phyloP scores from a whole-genome alignment of 495 filamentous ascomycete species.

The Ascobolus immersus region DNA sequence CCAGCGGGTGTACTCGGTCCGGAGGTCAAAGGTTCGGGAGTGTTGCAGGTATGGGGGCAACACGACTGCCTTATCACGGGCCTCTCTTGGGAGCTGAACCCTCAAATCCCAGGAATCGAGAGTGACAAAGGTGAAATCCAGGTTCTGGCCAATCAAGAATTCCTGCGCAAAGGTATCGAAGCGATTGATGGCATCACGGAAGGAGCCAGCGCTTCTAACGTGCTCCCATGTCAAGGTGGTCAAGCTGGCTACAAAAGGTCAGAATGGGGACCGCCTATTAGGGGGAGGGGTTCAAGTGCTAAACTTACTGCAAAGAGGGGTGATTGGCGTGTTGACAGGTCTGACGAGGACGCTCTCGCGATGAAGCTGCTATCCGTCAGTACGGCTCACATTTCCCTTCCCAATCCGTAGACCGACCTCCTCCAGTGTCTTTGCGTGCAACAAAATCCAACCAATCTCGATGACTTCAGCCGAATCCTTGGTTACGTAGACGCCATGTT shows the following conservation, averaged over 20 bases:
- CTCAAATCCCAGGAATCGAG: constrained; percentile 96
- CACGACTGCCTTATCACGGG: constrained; percentile 89
- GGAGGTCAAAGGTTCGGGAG: constrained; percentile 84
- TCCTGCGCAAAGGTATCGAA: constrained; percentile 83
- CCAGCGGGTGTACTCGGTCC: constrained; percentile 94
- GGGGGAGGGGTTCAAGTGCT: background rate
- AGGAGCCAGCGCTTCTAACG: constrained; percentile 83
- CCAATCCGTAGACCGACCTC: constrained; percentile 36
- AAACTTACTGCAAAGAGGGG: constrained; percentile 82
- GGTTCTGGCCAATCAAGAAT: constrained; percentile 55
- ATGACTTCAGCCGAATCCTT: constrained; percentile 98
- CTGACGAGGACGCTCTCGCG: constrained; percentile 92
- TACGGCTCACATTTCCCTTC: background rate
- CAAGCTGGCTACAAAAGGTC: constrained; percentile 44
- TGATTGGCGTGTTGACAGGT: constrained; percentile 94
- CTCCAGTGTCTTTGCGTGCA: constrained; percentile 72
- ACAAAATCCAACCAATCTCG: constrained; percentile 89
- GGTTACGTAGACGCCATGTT: constrained; percentile 96
- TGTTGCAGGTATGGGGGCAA: constrained; percentile 93
- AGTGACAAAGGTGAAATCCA: constrained; percentile 94
- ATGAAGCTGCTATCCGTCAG: constrained; percentile 36
- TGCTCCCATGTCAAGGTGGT: constrained; percentile 98
- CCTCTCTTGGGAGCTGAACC: constrained; percentile 88
- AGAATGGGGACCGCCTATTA: background rate
- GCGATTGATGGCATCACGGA: constrained; percentile 83